Evolutionary conservation across 768 basidiomycete genomes (phyloP).

Genomic region (Leucosporidium yakuticum): DNA sequence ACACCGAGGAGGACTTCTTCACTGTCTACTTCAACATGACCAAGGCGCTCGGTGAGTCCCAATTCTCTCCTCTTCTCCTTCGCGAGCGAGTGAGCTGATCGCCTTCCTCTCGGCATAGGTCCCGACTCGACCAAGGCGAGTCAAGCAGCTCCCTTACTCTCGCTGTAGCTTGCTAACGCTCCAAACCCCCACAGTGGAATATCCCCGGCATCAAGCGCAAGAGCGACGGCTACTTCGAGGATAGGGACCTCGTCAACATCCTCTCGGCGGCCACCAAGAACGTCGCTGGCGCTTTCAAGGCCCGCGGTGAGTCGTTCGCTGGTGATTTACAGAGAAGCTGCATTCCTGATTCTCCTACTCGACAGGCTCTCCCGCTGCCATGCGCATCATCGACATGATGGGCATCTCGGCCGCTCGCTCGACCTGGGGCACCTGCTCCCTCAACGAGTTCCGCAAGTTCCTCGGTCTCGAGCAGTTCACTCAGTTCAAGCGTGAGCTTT

Average conservation of each 20-base stretch:
- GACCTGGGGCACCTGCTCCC: conserved; percentile 47
- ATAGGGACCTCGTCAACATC: conserved; percentile 7
- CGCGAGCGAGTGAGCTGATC: too few species aligned
- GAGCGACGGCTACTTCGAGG: not conserved
- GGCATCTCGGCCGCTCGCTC: conserved; percentile 16
- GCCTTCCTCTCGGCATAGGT: too few species aligned
- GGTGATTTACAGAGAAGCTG: not conserved
- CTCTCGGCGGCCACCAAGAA: conserved; percentile 20
- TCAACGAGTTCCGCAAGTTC: conserved; percentile 37
- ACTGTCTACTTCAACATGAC: not conserved
- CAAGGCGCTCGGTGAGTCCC: not conserved
- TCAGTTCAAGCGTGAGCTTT: not conserved
- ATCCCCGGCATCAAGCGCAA: not conserved
- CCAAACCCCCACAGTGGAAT: not conserved
- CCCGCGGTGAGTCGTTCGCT: conserved; percentile 5
- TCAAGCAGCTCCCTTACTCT: too few species aligned
- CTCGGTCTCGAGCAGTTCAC: conserved; percentile 37
- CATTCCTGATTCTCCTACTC: not conserved
- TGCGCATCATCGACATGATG: conserved; percentile 6
- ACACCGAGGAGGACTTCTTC: not conserved
- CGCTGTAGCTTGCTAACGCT: too few species aligned
- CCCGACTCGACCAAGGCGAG: too few species aligned
- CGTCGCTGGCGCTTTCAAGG: conserved; percentile 26
- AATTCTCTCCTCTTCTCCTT: too few species aligned
- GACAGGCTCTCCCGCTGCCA: conserved; percentile 11